Conservation (phyloP, 805 yeast species). For the Pichia occidentalis region DNA sequence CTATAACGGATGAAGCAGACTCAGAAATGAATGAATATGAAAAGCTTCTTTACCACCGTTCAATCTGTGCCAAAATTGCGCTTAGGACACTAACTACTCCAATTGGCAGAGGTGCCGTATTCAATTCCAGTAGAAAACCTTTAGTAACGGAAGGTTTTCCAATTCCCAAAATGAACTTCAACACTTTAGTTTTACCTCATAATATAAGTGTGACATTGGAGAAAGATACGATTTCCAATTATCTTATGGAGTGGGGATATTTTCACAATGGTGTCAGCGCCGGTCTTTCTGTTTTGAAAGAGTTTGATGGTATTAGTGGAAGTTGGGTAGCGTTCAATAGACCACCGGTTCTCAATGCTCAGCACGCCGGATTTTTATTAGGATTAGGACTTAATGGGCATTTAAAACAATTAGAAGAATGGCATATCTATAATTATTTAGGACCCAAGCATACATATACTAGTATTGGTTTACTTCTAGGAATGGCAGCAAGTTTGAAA, state of each 20-base stretch:
- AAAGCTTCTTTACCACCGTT: slow-evolving; percentile 46
- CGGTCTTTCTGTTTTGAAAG: slow-evolving; percentile 65
- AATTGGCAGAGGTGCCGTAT: slow-evolving; percentile 70
- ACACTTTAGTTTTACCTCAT: slow-evolving; percentile 57
- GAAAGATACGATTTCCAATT: slow-evolving; percentile 43
- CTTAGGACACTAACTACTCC: slow-evolving; percentile 71
- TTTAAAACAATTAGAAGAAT: slow-evolving; percentile 74
- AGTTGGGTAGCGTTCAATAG: slow-evolving; percentile 89
- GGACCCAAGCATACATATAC: slow-evolving; percentile 84
- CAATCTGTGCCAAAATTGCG: slow-evolving; percentile 53
- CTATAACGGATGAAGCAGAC: slow-evolving; percentile 35
- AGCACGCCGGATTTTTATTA: slow-evolving; percentile 90
- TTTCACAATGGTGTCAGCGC: slow-evolving; percentile 90
- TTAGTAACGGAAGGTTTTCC: slow-evolving; percentile 80
- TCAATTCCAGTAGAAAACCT: slow-evolving; percentile 64
- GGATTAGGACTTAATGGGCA: slow-evolving; percentile 94
- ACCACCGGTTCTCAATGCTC: slow-evolving; percentile 63
- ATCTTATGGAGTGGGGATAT: slow-evolving; percentile 67
- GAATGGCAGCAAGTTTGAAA: slow-evolving; percentile 83
- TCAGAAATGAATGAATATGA: slow-evolving; percentile 48
- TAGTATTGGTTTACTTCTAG: slow-evolving; percentile 80
- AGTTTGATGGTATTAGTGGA: slow-evolving; percentile 67
- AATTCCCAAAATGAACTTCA: slow-evolving; percentile 68
- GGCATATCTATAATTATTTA: slow-evolving; percentile 91
- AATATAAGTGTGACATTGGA: slow-evolving; percentile 55